These are phyloP conservation scores for Sequoiadendron giganteum DNA, from an alignment of 75 land plant species.

Conservation along the genomic window DNA sequence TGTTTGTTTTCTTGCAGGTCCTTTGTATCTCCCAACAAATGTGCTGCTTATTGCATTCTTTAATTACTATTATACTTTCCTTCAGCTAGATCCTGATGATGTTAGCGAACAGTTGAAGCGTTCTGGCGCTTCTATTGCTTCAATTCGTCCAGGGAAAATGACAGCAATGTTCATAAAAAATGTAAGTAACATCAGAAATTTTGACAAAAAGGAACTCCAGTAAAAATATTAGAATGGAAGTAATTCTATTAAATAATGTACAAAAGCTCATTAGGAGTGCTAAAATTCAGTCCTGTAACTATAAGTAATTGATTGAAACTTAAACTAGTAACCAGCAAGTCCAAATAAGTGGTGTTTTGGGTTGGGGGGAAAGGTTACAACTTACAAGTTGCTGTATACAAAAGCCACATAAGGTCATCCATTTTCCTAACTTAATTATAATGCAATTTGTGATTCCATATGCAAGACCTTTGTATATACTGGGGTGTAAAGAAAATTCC, in stretches of 20 bases:
- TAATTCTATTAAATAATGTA: neutral
- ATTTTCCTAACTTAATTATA: neutral
- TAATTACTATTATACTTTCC: conserved; percentile 98
- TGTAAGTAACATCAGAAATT: conserved; percentile 39
- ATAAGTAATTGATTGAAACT: neutral
- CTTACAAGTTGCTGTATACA: neutral
- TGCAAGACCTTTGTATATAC: neutral
- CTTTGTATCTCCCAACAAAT: conserved; percentile 91
- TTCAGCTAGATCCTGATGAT: conserved; percentile 98
- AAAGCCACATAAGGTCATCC: neutral
- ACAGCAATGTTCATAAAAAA: conserved; percentile 85
- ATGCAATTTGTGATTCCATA: neutral
- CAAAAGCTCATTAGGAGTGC: neutral
- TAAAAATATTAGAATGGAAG: neutral
- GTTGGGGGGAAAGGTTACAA: neutral
- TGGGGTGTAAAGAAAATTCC: neutral
- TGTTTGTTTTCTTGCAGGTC: conserved; percentile 42
- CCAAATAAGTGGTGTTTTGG: neutral
- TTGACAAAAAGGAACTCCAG: neutral
- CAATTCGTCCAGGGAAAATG: conserved; percentile 93
- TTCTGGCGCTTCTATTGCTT: conserved; percentile 98
- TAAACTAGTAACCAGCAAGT: neutral
- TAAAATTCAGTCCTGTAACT: neutral
- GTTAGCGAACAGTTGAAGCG: conserved; percentile 99
- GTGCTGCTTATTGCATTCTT: conserved; percentile 97